Base-by-base conservation (phyloP, 192 early-diverging fungal species). In the Nowakowskiella sp. region DNA sequence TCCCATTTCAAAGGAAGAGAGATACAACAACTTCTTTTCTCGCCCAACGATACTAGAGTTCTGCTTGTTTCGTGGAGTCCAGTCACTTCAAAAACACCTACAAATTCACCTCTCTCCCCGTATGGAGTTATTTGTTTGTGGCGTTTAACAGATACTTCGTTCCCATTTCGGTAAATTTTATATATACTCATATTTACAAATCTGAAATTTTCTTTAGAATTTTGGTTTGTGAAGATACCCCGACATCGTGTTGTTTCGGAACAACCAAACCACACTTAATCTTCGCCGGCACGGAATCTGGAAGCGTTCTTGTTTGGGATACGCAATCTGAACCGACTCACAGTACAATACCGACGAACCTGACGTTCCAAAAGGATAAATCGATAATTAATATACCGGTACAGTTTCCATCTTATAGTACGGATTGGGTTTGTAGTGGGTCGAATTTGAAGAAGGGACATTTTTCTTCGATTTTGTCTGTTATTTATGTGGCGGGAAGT, bases 201-300 rank as follows among this genome's bases (percentile, higher is more conserved):
- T 46, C 8, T 29, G 30, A 46, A 46, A 29, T 28, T 28, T 46
- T 29, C 25, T 48, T 7, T 31, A 67, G 65, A 7, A 50, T 72
- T 39, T 45, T 76, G 7, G 22, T 55, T 21, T 68, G 61, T 51
- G 64, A 70, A 47, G 42, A 44, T 30, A 46, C 49, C 4, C 53
- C 62, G n/a, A 62, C 58, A 0, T 55, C 22, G 19, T 62, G 49
- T 46, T 49, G 13, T 0, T 53, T 64, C n/a, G 29, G 49, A 6
- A 47, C 67, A 2, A 45, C 50, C 6, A 63, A 60, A 39, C 72
- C 66, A 0, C 26, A 47, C 21, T 33, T 78, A 8, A 48, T 72
- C 3, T 60, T 78, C 46, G 69, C 58, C 13, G 76, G 76, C 7
- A 74, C 76, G 0, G 31, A 13, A 3, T 60, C 67, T 55, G 76